Evolutionary conservation across 345 rosid genomes (phyloP), one percentile per base, ranked within the genome.

Genomic region (Populus alba): DNA sequence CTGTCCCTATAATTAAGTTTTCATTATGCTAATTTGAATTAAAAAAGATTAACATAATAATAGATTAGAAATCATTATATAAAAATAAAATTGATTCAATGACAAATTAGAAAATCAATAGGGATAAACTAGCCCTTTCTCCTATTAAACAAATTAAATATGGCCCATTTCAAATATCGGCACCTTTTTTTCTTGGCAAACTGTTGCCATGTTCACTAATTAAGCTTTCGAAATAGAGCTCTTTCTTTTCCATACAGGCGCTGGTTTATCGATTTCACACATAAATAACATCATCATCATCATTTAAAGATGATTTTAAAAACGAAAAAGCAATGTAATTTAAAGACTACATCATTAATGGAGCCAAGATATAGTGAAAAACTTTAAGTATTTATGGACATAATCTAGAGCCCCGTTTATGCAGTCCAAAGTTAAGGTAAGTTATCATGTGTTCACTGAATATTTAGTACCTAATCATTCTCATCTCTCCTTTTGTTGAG

Each of bases 391-490:
- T 35, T 8, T 1, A 37, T 9, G 18, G 2, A 25, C 11, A 41
- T 20, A 22, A 12, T 45, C 81, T 78, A 74, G 78, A 83, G 86
- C 80, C 80, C 81, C 68, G 65, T 67, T 31, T 11, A 61, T 75
- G 80, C 31, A 74, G 47, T 59, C 76, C 47, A 78, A 83, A 79
- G 81, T 62, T 68, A 38, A 39, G 61, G 47, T 29, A 29, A 62
- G 83, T 69, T 69, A 86, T 86, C 73, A 88, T 81, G 78, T 83
- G 86, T 35, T 78, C 79, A 81, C 83, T 86, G 89, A 88, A 88
- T 78, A 82, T 85, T 72, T 75, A 81, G 84, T 80, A 66, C 76
- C 75, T 79, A 76, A 83, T 89, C 74, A 87, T 87, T 82, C 67
- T 66, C 20, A 27, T 45, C 37, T 71, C 41, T 29, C 83, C 74